Conservation (phyloP, 768 basidiomycete species). For the Filobasidium floriforme region DNA sequence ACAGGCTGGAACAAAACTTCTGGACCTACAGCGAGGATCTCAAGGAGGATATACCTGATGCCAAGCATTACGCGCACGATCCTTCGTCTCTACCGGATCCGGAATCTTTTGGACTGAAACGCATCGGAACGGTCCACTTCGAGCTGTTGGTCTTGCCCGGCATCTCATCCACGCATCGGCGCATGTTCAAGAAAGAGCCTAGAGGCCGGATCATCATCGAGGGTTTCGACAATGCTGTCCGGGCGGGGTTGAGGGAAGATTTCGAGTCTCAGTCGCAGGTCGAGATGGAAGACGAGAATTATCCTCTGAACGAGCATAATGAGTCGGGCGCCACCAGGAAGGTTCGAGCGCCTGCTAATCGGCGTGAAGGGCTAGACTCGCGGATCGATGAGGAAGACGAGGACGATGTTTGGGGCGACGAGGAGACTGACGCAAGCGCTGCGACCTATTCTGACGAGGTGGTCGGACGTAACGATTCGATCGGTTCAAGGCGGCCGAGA, state of each 20-base stretch:
- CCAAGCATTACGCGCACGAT: not conserved
- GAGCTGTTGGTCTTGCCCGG: constrained; percentile 15
- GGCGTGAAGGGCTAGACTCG: no score
- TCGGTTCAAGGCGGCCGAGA: not conserved
- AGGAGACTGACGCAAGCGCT: not conserved
- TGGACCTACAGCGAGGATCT: constrained; percentile 2
- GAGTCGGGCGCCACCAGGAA: not conserved
- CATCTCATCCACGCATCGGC: constrained; percentile 10
- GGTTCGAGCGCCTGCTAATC: no score
- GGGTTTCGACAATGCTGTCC: constrained; percentile 15
- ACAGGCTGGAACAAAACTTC: constrained; percentile 15
- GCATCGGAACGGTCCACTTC: constrained; percentile 3
- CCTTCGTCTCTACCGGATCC: not conserved
- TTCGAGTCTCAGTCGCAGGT: not conserved
- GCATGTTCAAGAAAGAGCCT: constrained; percentile 4
- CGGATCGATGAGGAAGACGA: no score
- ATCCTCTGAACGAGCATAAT: not conserved
- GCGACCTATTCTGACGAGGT: not conserved
- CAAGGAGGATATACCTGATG: not conserved
- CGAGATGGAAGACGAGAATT: constrained; percentile 1
- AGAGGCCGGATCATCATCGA: constrained; percentile 12
- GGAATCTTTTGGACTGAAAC: constrained; percentile 3
- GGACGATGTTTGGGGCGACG: no score
- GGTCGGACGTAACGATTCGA: not conserved
- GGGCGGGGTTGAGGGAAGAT: constrained; percentile 12